A percentile compares a stretch with the other conserved stretches of the same genome.
These are phyloP conservation scores for Populus tomentosa DNA, from an alignment of 441 rosid species.

Conservation along the genomic window DNA sequence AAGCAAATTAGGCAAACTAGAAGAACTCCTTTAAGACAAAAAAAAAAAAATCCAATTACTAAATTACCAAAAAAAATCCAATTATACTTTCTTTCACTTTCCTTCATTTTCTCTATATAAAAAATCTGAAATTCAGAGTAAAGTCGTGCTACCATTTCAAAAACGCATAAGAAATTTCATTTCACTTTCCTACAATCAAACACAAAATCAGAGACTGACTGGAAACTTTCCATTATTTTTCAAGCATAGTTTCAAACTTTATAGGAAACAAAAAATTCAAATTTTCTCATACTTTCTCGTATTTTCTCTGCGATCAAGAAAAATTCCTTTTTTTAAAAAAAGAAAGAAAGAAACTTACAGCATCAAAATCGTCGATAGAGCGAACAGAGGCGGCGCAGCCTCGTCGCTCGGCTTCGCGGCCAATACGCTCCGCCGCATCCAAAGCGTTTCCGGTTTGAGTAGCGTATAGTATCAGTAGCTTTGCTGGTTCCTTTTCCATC, in stretches of 20 bases:
- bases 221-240: background rate
- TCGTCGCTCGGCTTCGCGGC: constrained; percentile 72
- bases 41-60: no score
- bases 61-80: background rate
- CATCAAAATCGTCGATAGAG: constrained; percentile 59
- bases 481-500: constrained; percentile 34
- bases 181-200: background rate
- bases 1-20: constrained; percentile 1
- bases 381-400: constrained; percentile 48
- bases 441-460: constrained; percentile 83
- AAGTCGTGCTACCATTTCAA: no score
- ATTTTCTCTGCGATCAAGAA: background rate
- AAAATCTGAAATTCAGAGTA: background rate
- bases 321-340: background rate
- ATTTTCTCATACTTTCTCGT: background rate
- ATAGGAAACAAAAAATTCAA: background rate
- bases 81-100: background rate
- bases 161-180: background rate
- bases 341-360: constrained; percentile 32
- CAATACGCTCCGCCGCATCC: constrained; percentile 78
- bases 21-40: background rate
- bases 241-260: background rate
- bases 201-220: background rate
- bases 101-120: background rate
- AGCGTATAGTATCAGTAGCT: constrained; percentile 59